Evolutionary conservation across 306 rosid species (phyloP).

Genomic region (Quercus dentata): DNA sequence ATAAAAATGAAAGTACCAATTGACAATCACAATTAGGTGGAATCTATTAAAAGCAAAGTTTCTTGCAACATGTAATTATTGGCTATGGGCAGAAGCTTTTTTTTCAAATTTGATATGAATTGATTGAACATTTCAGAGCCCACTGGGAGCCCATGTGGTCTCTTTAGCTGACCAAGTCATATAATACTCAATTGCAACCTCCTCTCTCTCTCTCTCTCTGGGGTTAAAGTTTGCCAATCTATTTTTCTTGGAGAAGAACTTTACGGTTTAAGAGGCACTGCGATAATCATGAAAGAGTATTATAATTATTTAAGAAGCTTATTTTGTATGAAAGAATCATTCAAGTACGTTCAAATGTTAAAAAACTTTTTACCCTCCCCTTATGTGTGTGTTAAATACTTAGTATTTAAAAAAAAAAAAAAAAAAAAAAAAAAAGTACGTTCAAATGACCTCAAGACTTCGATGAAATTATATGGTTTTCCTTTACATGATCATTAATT

Average conservation of each 20-base stretch:
- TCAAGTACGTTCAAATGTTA: not conserved
- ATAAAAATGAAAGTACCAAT: not conserved
- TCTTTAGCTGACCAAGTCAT: too few species aligned
- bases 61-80: not conserved
- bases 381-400: too few species aligned
- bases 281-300: not conserved
- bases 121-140: not conserved
- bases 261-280: not conserved
- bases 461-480: not conserved
- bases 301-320: not conserved
- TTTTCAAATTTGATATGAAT: not conserved
- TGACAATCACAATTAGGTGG: not conserved
- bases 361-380: too few species aligned
- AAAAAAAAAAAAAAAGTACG: too few species aligned
- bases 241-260: not conserved
- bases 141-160: not conserved
- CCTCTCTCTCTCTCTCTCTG: too few species aligned
- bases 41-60: not conserved
- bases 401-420: too few species aligned
- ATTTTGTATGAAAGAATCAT: not conserved
- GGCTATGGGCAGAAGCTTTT: not conserved
- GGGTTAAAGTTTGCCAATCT: not conserved
- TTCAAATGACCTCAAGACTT: not conserved
- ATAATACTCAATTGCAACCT: not conserved
- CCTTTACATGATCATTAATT: too few species aligned